Conservation (phyloP, 78 protist genomes). For the slime mould (Dictyostelium discoideum) region DNA sequence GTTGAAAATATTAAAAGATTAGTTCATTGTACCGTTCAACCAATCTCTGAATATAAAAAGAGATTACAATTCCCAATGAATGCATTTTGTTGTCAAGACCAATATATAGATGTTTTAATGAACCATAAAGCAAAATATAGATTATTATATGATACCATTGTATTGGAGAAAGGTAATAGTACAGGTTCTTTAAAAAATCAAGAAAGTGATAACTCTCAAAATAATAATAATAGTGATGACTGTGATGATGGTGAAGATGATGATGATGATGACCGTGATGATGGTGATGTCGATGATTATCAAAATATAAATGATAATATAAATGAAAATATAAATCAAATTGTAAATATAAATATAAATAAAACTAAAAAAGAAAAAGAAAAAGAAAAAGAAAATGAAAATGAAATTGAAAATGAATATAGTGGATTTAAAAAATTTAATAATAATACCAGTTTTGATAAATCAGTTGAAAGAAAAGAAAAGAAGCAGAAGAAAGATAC, state of each 20-base stretch:
- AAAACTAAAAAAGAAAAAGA: not conserved
- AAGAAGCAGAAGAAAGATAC: not conserved
- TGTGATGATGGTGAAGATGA: not conserved
- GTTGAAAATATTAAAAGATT: conserved; percentile 7
- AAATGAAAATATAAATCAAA: not conserved
- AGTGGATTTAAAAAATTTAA: not conserved
- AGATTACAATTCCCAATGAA: conserved; percentile 19
- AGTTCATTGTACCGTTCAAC: conserved; percentile 16
- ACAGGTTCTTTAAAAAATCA: not conserved
- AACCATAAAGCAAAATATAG: conserved; percentile 27
- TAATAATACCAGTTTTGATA: not conserved
- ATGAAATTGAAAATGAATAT: not conserved
- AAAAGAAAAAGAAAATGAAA: not conserved
- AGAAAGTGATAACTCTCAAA: not conserved
- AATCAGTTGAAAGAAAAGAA: not conserved
- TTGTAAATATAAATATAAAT: not conserved
- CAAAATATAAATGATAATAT: not conserved
- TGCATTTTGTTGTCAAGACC: conserved; percentile 37
- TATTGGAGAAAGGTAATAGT: conserved; percentile 1
- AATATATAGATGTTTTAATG: not conserved
- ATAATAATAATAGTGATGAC: not conserved
- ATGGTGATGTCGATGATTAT: not conserved
- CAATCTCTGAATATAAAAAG: not conserved
- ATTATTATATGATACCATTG: not conserved
- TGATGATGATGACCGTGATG: not conserved